A percentile compares a stretch with the other conserved stretches of the same genome.
Evolutionary conservation across 257 asterid species (phyloP).

Genomic region (Haberlea rhodopensis): DNA sequence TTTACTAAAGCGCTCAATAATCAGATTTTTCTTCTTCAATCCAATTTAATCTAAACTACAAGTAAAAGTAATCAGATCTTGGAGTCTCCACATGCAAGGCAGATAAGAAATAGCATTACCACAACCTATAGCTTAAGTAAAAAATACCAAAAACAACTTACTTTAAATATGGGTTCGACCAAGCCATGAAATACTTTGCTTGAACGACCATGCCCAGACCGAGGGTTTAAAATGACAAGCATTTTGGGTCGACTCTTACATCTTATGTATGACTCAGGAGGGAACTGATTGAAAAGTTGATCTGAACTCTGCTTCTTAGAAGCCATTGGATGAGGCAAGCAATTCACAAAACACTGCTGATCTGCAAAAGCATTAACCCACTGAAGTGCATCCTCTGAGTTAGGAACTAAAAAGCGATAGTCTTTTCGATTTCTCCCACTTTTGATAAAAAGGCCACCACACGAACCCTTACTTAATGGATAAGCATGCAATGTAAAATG

Average conservation of each 20-base stretch:
- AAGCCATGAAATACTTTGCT: slow-evolving; percentile 80
- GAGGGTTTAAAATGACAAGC: slow-evolving; percentile 95
- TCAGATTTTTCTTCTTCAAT: neutral
- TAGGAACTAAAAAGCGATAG: slow-evolving; percentile 75
- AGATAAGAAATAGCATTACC: neutral
- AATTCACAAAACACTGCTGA: slow-evolving; percentile 93
- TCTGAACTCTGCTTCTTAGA: slow-evolving; percentile 71
- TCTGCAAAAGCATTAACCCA: slow-evolving; percentile 98
- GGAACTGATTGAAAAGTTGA: slow-evolving; percentile 62
- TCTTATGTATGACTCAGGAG: slow-evolving; percentile 78
- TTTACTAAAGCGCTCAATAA: neutral
- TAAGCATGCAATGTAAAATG: slow-evolving; percentile 91
- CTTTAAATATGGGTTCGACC: slow-evolving; percentile 95
- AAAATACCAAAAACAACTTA: slow-evolving; percentile 34
- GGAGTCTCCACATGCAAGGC: neutral
- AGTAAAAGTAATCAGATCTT: neutral
- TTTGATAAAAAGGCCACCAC: slow-evolving; percentile 58
- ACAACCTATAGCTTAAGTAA: neutral
- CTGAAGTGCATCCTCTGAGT: slow-evolving; percentile 80
- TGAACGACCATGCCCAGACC: slow-evolving; percentile 96
- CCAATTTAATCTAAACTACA: neutral
- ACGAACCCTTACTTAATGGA: slow-evolving; percentile 60
- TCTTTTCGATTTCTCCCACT: slow-evolving; percentile 71
- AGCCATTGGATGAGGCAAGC: slow-evolving; percentile 87
- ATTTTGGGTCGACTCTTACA: slow-evolving; percentile 84